Percentiles rank a stretch among this genome's conserved stretches.
These are phyloP conservation scores for Firmiana major DNA, from an alignment of 345 rosid species.

Conservation along the genomic window DNA sequence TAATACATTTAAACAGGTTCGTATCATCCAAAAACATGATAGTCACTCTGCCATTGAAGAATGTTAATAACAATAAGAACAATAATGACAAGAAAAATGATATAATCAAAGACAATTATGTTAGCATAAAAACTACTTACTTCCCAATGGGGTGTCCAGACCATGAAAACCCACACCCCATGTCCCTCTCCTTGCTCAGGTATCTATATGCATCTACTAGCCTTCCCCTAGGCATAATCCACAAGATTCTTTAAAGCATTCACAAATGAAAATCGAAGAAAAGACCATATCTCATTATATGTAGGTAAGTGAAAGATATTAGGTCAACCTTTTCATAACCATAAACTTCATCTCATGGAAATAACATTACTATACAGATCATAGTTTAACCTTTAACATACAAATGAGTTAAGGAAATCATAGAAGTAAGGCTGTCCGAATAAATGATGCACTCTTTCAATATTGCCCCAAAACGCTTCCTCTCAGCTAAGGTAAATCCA, in stretches of 20 bases:
- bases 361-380: not conserved
- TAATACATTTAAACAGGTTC: not conserved
- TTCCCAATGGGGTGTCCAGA: slow-evolving; percentile 88
- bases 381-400: not conserved
- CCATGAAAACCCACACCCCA: slow-evolving; percentile 94
- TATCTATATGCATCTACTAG: slow-evolving; percentile 83
- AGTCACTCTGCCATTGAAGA: not conserved
- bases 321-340: too few species aligned
- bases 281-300: not conserved
- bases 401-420: not conserved
- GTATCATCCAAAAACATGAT: not conserved
- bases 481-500: slow-evolving; percentile 88
- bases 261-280: not conserved
- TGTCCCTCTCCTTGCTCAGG: slow-evolving; percentile 79
- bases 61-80: not conserved
- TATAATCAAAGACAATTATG: not conserved
- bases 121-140: slow-evolving; percentile 24
- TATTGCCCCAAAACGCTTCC: slow-evolving; percentile 70
- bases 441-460: slow-evolving; percentile 38
- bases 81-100: not conserved
- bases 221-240: slow-evolving; percentile 59
- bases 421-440: not conserved
- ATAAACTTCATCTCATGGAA: too few species aligned
- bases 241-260: not conserved
- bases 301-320: too few species aligned